Base-by-base conservation (phyloP, 768 basidiomycete species). In the Panaeolus cyanescens region DNA sequence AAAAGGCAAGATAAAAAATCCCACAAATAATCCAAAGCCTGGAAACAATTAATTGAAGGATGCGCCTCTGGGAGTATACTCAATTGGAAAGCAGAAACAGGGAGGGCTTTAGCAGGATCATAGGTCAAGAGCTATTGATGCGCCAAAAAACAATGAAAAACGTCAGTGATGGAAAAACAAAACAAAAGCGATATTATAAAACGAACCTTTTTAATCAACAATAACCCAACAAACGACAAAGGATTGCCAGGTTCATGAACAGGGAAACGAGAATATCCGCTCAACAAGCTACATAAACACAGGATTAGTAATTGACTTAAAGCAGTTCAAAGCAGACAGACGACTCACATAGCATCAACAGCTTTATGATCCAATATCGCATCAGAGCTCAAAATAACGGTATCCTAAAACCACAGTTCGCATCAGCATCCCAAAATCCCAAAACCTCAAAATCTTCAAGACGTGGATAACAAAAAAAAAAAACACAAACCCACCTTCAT, bases 251-350 rank as follows among this genome's bases (percentile, higher is more conserved):
- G 83, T 64, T 87, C 85, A 66, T 96, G 93, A 0, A 99, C 84
- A 0, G 96, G 96, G 69, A 99, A 93, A 19, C 96, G 88, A 0
- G 95, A 96, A 71, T 96, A 97, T 0, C 96, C 96, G 64, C 88
- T 91, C 25, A 80, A 72, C 32, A 91, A 73, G 37, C 88, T 90
- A 65, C n/a, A 58, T 8, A 31, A 25, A 22, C 3, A 34, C 30
- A 42, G 32, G 56, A 53, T 13, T 30, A 65, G 50, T 62, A 63
- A 22, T 3, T 58, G 54, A 54, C 20, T 40, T 15, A 36, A 12
- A 40, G 4, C 56, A 42, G n/a, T 12, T 33, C 5, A 62, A 34
- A 3, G 13, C 31, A 15, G 32, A 13, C 30, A 42, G 45, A 54
- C 6, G 2, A 56, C 73, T 19, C 68, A 91, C 91, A 93, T 83